Evolutionary conservation across 768 basidiomycete genomes (phyloP).

Genomic region (Chalciporus piperatus): DNA sequence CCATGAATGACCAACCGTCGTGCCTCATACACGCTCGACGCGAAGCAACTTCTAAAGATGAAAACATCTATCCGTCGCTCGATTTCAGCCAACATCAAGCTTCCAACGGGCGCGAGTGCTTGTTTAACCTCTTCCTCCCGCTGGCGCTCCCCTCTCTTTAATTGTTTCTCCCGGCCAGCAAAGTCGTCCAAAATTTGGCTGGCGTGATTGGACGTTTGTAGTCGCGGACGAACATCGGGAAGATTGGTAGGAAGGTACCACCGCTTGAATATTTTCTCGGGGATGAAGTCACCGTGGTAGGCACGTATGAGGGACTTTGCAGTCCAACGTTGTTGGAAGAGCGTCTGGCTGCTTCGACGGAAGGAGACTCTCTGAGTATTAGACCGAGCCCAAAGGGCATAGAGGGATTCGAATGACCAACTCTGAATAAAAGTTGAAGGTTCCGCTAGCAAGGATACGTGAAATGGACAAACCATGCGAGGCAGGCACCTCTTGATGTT

Average conservation of each 20-base stretch:
- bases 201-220: constrained; percentile 35
- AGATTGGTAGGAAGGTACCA: constrained; percentile 90
- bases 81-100: constrained; percentile 93
- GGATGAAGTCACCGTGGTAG: constrained; percentile 95
- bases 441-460: background rate
- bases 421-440: constrained; percentile 48
- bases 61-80: constrained; percentile 93
- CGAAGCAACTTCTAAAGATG: constrained; percentile 86
- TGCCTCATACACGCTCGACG: constrained; percentile 87
- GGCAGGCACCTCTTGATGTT: constrained; percentile 57
- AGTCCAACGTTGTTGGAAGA: constrained; percentile 91
- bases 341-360: constrained; percentile 50
- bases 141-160: constrained; percentile 43
- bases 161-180: constrained; percentile 48
- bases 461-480: constrained; percentile 59
- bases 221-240: constrained; percentile 76
- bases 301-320: constrained; percentile 84
- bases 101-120: constrained; percentile 85
- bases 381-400: constrained; percentile 84
- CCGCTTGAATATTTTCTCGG: constrained; percentile 89
- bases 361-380: constrained; percentile 53
- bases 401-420: constrained; percentile 87
- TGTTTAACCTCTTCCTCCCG: constrained; percentile 52
- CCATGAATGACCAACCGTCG: constrained; percentile 84
- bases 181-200: constrained; percentile 51